phyloP scores from a whole-genome alignment of 2,329 filamentous ascomycete genomes.

The Aspergillus chevalieri region DNA sequence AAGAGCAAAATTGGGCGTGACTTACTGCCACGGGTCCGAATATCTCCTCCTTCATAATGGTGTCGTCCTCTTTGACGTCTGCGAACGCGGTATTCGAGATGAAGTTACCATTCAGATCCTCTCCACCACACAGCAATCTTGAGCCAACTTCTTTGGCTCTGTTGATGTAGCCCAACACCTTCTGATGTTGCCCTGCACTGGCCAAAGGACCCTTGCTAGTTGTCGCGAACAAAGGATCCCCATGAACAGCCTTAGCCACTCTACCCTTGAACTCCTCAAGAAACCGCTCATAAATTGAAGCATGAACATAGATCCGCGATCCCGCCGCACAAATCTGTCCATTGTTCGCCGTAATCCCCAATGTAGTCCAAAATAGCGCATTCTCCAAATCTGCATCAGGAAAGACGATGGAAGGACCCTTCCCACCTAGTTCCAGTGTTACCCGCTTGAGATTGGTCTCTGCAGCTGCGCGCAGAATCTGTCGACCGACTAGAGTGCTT shows the following conservation, averaged over 20 bases:
- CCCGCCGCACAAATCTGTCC: constrained; percentile 29
- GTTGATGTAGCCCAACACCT: constrained; percentile 18
- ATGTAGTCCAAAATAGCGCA: constrained; percentile 23
- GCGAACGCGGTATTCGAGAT: constrained; percentile 56
- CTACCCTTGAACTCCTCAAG: constrained; percentile 38
- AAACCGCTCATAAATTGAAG: constrained; percentile 25
- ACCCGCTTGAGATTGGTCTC: constrained; percentile 29
- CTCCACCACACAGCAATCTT: constrained; percentile 17
- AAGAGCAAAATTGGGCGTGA: no score
- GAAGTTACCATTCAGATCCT: constrained; percentile 50
- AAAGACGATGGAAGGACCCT: constrained; percentile 29
- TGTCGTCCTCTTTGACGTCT: constrained; percentile 44
- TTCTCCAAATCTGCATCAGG: constrained; percentile 28
- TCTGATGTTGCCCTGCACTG: constrained; percentile 14
- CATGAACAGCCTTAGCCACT: constrained; percentile 29
- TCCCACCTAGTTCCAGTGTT: constrained; percentile 31
- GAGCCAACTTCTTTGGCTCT: constrained; percentile 17
- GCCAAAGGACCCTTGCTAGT: constrained; percentile 21
- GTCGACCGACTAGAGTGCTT: constrained; percentile 20
- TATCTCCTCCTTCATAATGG: constrained; percentile 49
- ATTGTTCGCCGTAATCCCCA: constrained; percentile 25
- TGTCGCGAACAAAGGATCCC: constrained; percentile 13
- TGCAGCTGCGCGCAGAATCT: constrained; percentile 24
- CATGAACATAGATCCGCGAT: constrained; percentile 30
- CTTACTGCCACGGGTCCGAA: constrained; percentile 52